These are phyloP conservation scores for Lotus japonicus DNA, from an alignment of 306 rosid species.

Conservation along the genomic window DNA sequence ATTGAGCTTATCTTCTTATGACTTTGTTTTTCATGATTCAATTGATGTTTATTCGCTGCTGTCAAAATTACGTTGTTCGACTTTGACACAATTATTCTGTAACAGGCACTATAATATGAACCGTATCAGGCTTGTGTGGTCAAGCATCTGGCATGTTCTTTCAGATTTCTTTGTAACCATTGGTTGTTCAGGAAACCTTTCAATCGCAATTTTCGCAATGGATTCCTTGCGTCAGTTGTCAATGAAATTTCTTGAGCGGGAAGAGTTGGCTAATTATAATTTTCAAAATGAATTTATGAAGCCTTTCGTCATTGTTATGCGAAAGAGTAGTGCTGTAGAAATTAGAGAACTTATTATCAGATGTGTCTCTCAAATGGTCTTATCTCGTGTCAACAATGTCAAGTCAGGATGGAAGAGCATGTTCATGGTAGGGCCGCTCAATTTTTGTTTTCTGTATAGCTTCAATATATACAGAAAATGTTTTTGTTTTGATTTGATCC, in stretches of 20 bases:
- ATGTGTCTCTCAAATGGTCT: conserved; percentile 99
- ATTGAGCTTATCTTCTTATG: background rate
- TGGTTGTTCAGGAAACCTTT: conserved; percentile 96
- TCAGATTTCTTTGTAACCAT: conserved; percentile 96
- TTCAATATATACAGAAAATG: background rate
- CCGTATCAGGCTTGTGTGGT: conserved; percentile 99
- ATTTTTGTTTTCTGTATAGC: conserved; percentile 19
- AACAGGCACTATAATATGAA: conserved; percentile 98
- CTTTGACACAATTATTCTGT: conserved; percentile 31
- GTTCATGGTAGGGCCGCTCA: conserved; percentile 76
- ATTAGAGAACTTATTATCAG: conserved; percentile 93
- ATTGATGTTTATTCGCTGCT: background rate
- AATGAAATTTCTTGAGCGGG: conserved; percentile 96
- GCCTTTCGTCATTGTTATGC: conserved; percentile 97
- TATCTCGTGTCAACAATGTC: conserved; percentile 92
- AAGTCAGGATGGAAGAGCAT: conserved; percentile 99
- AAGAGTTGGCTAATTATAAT: conserved; percentile 95
- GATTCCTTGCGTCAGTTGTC: conserved; percentile 97
- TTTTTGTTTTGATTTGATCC: conserved; percentile 14
- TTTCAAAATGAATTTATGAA: conserved; percentile 99
- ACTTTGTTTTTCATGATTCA: conserved; percentile 2
- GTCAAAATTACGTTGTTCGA: conserved; percentile 23
- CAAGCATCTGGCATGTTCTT: conserved; percentile 97
- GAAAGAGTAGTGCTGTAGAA: conserved; percentile 94
- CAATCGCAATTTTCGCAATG: conserved; percentile 98